Evolutionary conservation across 331 rosid genomes (phyloP).

Genomic region (Rhamnella rubrinervis): DNA sequence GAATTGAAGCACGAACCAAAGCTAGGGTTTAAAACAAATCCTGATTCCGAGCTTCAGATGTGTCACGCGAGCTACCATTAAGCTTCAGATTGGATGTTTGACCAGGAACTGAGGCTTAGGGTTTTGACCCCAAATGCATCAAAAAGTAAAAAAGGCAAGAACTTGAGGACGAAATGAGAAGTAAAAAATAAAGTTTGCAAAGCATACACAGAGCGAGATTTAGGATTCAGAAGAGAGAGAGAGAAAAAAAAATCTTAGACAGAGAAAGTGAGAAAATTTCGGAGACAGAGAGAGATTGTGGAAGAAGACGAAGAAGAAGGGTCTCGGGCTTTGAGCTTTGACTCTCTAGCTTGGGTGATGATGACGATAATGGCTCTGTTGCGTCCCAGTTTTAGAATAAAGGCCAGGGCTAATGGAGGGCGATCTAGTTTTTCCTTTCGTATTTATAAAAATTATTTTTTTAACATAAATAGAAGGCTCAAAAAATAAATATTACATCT

Average conservation of each 20-base stretch:
- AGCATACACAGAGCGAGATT: constrained; percentile 31
- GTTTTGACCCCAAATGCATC: constrained; percentile 40
- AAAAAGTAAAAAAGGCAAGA: constrained; percentile 10
- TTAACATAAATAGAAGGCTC: no score
- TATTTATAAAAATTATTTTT: no score
- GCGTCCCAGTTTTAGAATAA: constrained; percentile 34
- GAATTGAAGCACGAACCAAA: constrained; percentile 51
- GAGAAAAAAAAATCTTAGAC: background rate
- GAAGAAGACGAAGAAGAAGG: constrained; percentile 25
- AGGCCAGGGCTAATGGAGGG: constrained; percentile 30
- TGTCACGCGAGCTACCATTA: constrained; percentile 19
- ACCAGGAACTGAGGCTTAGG: constrained; percentile 43
- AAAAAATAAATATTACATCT: no score
- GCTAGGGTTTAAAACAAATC: constrained; percentile 72
- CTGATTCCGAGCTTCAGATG: constrained; percentile 27
- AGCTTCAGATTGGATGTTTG: constrained; percentile 26
- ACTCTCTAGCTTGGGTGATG: constrained; percentile 62
- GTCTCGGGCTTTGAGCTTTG: constrained; percentile 54
- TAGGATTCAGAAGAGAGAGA: constrained; percentile 14
- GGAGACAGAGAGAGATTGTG: constrained; percentile 1
- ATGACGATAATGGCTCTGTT: constrained; percentile 55
- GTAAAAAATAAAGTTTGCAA: constrained; percentile 9
- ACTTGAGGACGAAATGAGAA: constrained; percentile 19
- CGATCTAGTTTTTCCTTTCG: constrained; percentile 7
- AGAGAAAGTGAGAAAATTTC: background rate